Conservation (phyloP, 2,329 filamentous ascomycete species). For the Claviceps pusilla region DNA sequence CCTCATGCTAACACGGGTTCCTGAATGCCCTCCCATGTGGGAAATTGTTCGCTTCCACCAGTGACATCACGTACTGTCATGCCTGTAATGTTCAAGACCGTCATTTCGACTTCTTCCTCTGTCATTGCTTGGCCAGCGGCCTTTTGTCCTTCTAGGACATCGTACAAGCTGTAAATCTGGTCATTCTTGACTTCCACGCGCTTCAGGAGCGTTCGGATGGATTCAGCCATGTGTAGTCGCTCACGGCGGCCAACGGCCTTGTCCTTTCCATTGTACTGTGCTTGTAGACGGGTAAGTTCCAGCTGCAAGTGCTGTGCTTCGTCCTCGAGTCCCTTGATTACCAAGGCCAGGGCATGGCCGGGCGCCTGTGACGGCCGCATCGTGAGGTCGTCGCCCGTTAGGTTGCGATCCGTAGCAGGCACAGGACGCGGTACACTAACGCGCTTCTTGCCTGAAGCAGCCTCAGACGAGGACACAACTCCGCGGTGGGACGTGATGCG, state of each 20-base stretch:
- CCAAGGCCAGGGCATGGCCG: constrained; percentile 58
- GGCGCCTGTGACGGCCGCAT: constrained; percentile 56
- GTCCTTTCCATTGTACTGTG: constrained; percentile 51
- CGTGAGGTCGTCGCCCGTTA: constrained; percentile 35
- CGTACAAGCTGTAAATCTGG: constrained; percentile 69
- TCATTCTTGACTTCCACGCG: constrained; percentile 59
- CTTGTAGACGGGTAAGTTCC: constrained; percentile 46
- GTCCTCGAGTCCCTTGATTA: constrained; percentile 69
- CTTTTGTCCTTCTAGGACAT: constrained; percentile 71
- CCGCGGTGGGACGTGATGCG: constrained; percentile 35
- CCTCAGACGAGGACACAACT: constrained; percentile 22
- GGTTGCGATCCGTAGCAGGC: constrained; percentile 47
- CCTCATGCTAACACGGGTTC: constrained; percentile 10
- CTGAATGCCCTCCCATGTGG: constrained; percentile 26
- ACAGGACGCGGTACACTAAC: constrained; percentile 49
- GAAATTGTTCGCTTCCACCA: constrained; percentile 21
- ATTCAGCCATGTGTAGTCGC: constrained; percentile 43
- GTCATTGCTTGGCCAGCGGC: constrained; percentile 46
- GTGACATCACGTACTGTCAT: constrained; percentile 28
- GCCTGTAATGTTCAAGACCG: constrained; percentile 40
- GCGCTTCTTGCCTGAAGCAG: constrained; percentile 36
- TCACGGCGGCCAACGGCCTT: constrained; percentile 49
- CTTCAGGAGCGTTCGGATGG: constrained; percentile 46
- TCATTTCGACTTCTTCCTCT: constrained; percentile 48
- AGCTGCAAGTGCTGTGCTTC: constrained; percentile 65